Evolutionary conservation across 164 flowering plant species (phyloP), one percentile per base, ranked within the genome.

Genomic region (Dillenia suffruticosa): DNA sequence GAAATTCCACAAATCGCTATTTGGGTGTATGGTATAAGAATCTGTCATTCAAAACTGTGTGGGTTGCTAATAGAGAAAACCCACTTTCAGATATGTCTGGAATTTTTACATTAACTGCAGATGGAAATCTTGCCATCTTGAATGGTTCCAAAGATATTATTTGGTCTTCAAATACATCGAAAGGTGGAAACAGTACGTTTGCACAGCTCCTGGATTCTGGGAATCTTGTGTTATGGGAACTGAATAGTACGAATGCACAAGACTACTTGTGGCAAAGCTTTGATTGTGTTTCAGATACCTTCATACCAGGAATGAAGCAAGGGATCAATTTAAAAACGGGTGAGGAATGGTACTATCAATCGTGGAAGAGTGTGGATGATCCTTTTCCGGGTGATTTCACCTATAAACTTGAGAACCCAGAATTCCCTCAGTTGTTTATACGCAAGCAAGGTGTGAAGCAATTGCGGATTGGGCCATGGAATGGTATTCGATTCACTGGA

Each of bases 401-500:
- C 10, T 49, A 49, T 17, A 9, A 50, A 4, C 0, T 84, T 11
- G 81, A 78, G 10, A 62, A 12, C 6, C 15, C 49, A 11, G 79
- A 76, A 10, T 53, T 49, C 13, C 78, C 82, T 22, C 51, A 49
- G 15, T n/a, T 49, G 15, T 6, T 49, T 49, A 49, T 49, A 12
- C 13, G 51, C 14, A n/a, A 49, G 51, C 14, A n/a, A 49, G 13
- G 6, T 12, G 15, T 49, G 14, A n/a, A 49, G 51, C 5, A 49
- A 9, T 49, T 12, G 14, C 51, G 51, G 15, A 49, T 12, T n/a
- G 12, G 51, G 10, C 67, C 51, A 49, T 49, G 13, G 13, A 49
- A n/a, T n/a, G 51, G 51, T 49, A n/a, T 9, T 49, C 51, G 14
- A n/a, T 49, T 74, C 44, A 74, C 64, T 44, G 82, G 81, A 0